phyloP scores from a whole-genome alignment of 1,139 yeast genomes.

The Meyerozyma guilliermondii region DNA sequence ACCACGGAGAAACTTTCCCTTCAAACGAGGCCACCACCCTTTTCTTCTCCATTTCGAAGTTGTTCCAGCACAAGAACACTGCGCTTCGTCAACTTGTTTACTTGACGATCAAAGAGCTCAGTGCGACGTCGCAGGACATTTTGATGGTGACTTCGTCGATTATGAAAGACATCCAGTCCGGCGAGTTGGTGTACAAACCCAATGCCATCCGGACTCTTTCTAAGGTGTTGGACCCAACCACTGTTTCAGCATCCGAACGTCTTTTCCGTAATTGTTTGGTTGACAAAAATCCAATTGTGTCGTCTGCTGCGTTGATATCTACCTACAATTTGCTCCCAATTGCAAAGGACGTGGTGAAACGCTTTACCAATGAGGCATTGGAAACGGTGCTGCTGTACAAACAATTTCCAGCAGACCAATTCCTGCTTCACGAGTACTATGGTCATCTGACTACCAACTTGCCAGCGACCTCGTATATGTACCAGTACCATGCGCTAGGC shows the following conservation, averaged over 20 bases:
- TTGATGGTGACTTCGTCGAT: slow-evolving; percentile 97
- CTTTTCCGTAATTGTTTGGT: slow-evolving; percentile 89
- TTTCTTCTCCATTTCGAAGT: slow-evolving; percentile 89
- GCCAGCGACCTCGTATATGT: slow-evolving; percentile 70
- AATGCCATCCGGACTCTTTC: slow-evolving; percentile 91
- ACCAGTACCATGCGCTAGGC: slow-evolving; percentile 96
- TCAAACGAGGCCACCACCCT: slow-evolving; percentile 86
- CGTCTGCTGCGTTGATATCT: slow-evolving; percentile 89
- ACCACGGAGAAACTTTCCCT: slow-evolving; percentile 85
- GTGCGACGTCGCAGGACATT: slow-evolving; percentile 81
- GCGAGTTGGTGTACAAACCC: slow-evolving; percentile 82
- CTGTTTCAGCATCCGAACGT: slow-evolving; percentile 93
- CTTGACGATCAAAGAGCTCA: slow-evolving; percentile 86
- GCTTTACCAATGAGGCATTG: slow-evolving; percentile 91
- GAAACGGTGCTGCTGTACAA: slow-evolving; percentile 77
- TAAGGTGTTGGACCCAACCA: slow-evolving; percentile 85
- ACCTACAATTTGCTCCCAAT: slow-evolving; percentile 87
- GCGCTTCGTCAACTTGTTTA: slow-evolving; percentile 92
- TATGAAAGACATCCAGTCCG: slow-evolving; percentile 95
- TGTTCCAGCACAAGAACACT: slow-evolving; percentile 89
- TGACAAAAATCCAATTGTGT: slow-evolving; percentile 80
- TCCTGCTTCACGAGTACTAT: slow-evolving; percentile 49
- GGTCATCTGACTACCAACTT: slow-evolving; percentile 46
- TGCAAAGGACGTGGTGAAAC: slow-evolving; percentile 85
- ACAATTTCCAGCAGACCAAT: slow-evolving; percentile 56